A percentile compares a stretch with the other conserved stretches of the same genome.
Conservation (phyloP, 2,329 filamentous ascomycete species). For the Verruconis gallopava region DNA sequence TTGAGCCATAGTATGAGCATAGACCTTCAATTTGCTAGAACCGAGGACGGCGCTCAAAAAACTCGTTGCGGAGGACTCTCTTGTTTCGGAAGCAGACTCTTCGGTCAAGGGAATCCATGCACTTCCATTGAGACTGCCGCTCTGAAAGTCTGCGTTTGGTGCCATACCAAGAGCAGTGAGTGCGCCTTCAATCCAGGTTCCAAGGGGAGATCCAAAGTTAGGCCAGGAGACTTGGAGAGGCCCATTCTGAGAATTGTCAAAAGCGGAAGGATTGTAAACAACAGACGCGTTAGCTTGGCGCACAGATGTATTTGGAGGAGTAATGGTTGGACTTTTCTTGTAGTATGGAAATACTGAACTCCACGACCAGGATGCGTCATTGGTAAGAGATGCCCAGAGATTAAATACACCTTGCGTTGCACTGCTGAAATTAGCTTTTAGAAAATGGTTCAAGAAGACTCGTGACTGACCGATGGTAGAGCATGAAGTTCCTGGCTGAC, state of each 20-base stretch:
- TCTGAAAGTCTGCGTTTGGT: slow-evolving; percentile 15
- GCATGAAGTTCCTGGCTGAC: slow-evolving; percentile 1
- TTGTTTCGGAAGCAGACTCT: slow-evolving; percentile 13
- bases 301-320: slow-evolving; percentile 17
- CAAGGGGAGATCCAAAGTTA: slow-evolving; percentile 2
- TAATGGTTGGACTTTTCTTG: slow-evolving; percentile 19
- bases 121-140: slow-evolving; percentile 3
- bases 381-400: slow-evolving; percentile 20
- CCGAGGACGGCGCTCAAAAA: slow-evolving; percentile 16
- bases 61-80: slow-evolving; percentile 13
- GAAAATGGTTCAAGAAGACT: no score
- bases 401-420: not conserved
- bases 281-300: slow-evolving; percentile 17
- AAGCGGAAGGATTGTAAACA: slow-evolving; percentile 11
- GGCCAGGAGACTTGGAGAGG: slow-evolving; percentile 7
- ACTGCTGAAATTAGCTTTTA: no score
- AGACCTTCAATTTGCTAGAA: slow-evolving; percentile 17
- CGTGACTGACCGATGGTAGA: no score
- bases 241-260: not conserved
- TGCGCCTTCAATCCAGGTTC: slow-evolving; percentile 10
- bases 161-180: slow-evolving; percentile 15
- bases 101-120: slow-evolving; percentile 19
- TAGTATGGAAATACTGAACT: slow-evolving; percentile 20
- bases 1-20: slow-evolving; percentile 20
- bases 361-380: slow-evolving; percentile 20